Conservation (phyloP, 2,329 filamentous ascomycete species). For the Microcera coccophila region DNA sequence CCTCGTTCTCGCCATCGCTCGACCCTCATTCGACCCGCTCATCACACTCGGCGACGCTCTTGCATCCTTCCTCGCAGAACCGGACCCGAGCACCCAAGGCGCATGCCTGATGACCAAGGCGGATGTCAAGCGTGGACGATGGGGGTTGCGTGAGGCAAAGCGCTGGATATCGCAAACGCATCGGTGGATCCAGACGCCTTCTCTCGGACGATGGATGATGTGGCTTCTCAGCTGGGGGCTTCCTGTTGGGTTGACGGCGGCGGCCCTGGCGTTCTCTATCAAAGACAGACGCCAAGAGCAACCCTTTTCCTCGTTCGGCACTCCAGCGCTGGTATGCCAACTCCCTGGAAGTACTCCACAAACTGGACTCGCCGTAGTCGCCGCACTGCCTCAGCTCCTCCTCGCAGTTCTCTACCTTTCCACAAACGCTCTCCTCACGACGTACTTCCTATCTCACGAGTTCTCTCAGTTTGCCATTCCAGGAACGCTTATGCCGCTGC, state of each 20-base stretch:
- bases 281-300: conserved; percentile 22
- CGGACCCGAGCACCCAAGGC: conserved; percentile 42
- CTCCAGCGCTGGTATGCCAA: conserved; percentile 34
- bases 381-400: conserved; percentile 47
- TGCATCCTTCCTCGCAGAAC: conserved; percentile 45
- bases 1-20: conserved; percentile 36
- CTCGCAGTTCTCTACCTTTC: conserved; percentile 46
- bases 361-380: conserved; percentile 36
- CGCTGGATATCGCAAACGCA: conserved; percentile 40
- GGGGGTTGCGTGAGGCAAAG: conserved; percentile 41
- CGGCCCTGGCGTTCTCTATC: conserved; percentile 38
- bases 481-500: conserved; percentile 30
- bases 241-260: conserved; percentile 36
- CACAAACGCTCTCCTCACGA: conserved; percentile 44
- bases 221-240: conserved; percentile 38
- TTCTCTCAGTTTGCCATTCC: conserved; percentile 41
- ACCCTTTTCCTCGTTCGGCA: conserved; percentile 38
- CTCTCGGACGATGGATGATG: conserved; percentile 40
- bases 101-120: conserved; percentile 45
- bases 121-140: conserved; percentile 42
- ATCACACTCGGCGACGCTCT: conserved; percentile 50
- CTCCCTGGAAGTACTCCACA: conserved; percentile 23
- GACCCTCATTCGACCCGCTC: conserved; percentile 39
- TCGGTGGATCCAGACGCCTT: conserved; percentile 45
- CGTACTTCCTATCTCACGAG: conserved; percentile 50